Evolutionary conservation across 495 filamentous ascomycete species (phyloP).

Genomic region (Margaritispora aquatica): DNA sequence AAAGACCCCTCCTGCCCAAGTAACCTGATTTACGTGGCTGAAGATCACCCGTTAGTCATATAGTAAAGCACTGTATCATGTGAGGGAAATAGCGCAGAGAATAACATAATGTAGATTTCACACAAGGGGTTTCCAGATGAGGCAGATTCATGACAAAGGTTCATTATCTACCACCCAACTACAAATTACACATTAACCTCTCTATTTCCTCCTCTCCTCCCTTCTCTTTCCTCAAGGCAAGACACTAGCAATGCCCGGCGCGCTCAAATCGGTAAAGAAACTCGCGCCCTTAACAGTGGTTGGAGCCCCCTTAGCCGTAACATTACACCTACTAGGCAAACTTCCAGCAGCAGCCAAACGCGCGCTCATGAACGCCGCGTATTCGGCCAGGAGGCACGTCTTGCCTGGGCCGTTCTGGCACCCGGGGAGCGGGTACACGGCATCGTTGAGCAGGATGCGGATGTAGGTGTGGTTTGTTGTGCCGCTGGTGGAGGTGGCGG

Average conservation of each 20-base stretch:
- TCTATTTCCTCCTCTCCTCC: neutral
- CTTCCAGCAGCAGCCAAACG: constrained; percentile 37
- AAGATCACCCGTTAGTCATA: too few species aligned
- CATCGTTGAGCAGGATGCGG: constrained; percentile 47
- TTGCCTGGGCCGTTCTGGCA: constrained; percentile 41
- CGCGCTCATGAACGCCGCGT: constrained; percentile 34
- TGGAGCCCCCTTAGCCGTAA: constrained; percentile 30
- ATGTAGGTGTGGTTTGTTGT: constrained; percentile 29
- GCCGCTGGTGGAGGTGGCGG: neutral
- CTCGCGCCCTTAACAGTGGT: constrained; percentile 34
- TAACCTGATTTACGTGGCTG: too few species aligned
- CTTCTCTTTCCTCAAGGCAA: too few species aligned
- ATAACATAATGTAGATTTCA: too few species aligned
- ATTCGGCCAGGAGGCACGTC: constrained; percentile 39
- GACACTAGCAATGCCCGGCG: constrained; percentile 22
- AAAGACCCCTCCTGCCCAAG: too few species aligned
- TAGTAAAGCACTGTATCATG: too few species aligned
- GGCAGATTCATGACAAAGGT: too few species aligned
- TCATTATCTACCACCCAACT: too few species aligned
- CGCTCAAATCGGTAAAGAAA: constrained; percentile 41
- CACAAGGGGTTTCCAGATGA: too few species aligned
- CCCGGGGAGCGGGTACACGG: constrained; percentile 42
- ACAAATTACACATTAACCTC: neutral
- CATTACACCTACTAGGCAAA: constrained; percentile 38
- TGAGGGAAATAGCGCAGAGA: too few species aligned